Percentiles rank a stretch among this genome's conserved stretches.
Conservation (phyloP, 2,329 filamentous ascomycete species). For the Ophiostoma angusticollis region DNA sequence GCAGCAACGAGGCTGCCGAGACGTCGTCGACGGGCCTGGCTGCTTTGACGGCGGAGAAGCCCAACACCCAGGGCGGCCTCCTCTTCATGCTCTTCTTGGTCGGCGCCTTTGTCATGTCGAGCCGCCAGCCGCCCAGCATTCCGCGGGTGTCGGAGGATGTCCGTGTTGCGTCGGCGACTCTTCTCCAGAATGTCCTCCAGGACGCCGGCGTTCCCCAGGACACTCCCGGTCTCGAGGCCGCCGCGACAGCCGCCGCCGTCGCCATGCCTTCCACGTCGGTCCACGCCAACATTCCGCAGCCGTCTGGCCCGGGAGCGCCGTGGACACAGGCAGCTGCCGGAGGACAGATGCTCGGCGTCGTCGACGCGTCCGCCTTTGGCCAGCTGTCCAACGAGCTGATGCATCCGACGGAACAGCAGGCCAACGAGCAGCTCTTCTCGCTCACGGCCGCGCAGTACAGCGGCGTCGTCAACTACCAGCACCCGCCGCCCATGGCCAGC, state of each 20-base stretch:
- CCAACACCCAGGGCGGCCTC: conserved; percentile 64
- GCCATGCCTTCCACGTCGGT: conserved; percentile 2
- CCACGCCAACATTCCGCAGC: not conserved
- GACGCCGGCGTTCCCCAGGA: conserved; percentile 51
- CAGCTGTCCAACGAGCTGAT: conserved; percentile 56
- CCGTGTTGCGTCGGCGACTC: conserved; percentile 61
- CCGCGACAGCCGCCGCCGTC: not conserved
- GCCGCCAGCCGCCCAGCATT: conserved; percentile 60
- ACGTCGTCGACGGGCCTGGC: too few relatives aligned
- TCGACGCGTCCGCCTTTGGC: conserved; percentile 49
- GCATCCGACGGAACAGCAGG: conserved; percentile 69
- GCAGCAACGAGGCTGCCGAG: conserved; percentile 41
- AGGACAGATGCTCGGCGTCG: conserved; percentile 22
- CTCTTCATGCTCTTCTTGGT: conserved; percentile 94
- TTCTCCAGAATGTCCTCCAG: conserved; percentile 71
- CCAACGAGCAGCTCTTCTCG: conserved; percentile 77
- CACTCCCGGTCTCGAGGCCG: conserved; percentile 5
- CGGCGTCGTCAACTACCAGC: conserved; percentile 59
- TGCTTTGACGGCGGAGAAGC: conserved; percentile 43
- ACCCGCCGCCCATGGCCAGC: conserved; percentile 18
- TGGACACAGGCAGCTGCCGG: conserved; percentile 17
- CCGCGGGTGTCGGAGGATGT: conserved; percentile 71
- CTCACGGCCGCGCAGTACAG: conserved; percentile 83
- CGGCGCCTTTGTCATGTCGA: conserved; percentile 89
- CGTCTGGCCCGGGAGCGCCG: not conserved